Evolutionary conservation across 176 grass and related monocot species (phyloP).

Genomic region (Avena sativa): DNA sequence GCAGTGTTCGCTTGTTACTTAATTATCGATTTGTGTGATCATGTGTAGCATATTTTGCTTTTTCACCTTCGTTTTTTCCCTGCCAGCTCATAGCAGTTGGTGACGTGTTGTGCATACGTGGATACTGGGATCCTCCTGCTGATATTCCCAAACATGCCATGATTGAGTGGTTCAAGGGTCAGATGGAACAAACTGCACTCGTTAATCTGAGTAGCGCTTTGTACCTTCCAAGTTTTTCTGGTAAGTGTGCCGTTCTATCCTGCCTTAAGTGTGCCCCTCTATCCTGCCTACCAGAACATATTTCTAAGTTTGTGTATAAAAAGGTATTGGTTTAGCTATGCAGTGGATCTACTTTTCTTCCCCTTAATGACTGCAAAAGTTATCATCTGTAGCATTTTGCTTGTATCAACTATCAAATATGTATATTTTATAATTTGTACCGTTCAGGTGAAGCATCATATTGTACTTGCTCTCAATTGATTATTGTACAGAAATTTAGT

Average conservation of each 20-base stretch:
- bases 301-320: constrained; percentile 16
- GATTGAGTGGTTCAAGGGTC: constrained; percentile 76
- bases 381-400: neutral
- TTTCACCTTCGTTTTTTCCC: constrained; percentile 24
- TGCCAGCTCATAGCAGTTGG: constrained; percentile 75
- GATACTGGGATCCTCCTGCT: constrained; percentile 83
- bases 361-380: neutral
- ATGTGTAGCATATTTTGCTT: neutral
- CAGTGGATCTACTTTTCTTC: neutral
- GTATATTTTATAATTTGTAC: neutral
- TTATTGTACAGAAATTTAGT: neutral
- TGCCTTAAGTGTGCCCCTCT: constrained; percentile 22
- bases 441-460: neutral
- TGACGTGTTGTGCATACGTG: constrained; percentile 67
- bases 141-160: constrained; percentile 59
- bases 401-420: neutral
- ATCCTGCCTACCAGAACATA: neutral
- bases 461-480: neutral
- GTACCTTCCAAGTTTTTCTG: constrained; percentile 67
- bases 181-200: constrained; percentile 66
- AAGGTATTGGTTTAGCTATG: neutral
- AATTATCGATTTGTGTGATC: neutral
- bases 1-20: neutral
- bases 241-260: constrained; percentile 39
- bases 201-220: constrained; percentile 56